Base-by-base conservation (phyloP, 2,329 filamentous ascomycete species). In the Fusarium secorum region DNA sequence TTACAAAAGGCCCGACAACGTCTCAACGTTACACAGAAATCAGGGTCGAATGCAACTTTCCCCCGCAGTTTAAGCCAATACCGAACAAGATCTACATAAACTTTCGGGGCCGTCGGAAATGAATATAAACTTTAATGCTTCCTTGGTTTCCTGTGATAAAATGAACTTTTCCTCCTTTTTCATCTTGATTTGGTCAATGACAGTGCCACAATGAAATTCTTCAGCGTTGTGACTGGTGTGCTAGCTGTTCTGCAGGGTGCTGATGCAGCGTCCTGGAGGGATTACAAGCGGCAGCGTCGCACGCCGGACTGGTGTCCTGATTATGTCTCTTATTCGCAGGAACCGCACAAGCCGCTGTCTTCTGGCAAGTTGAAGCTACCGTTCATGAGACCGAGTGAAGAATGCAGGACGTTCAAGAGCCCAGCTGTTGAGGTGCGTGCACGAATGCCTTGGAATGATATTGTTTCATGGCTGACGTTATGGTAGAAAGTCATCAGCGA, bases 331-430 rank as follows among this genome's bases (percentile, higher is more conserved):
- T 70, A 69, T 24, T 56, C 66, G 0, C 60, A 70, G 18, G 42
- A 61, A 8, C 45, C 36, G 2, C 66, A 69, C 0, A 20, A 33
- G 15, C 66, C 66, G 2, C 26, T 70, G 0, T 69, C 66, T 0
- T 53, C 54, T 0, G 66, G 66, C 2, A 60, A 69, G 28, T 33
- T 69, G 2, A 61, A 69, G 10, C 14, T 69, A 1, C 66, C 66
- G 0, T 70, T 28, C 0, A 69, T 69, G 66, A 70, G 66, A 1
- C 66, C 66, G 0, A 69, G 66, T n/a, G 60, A 69, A 14, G 41
- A 69, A 18, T 69, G 66, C 35, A 61, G 66, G 7, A 69, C 66
- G 1, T 69, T 69, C 20, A 70, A 69, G 13, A 69, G 66, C 11
- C 32, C 66, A 0, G 60, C 66, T 0, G 66, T 69, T 0, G 66